Evolutionary conservation across 352 stramenopile genomes (phyloP).

Genomic region (Halophytophthora batemanensis): DNA sequence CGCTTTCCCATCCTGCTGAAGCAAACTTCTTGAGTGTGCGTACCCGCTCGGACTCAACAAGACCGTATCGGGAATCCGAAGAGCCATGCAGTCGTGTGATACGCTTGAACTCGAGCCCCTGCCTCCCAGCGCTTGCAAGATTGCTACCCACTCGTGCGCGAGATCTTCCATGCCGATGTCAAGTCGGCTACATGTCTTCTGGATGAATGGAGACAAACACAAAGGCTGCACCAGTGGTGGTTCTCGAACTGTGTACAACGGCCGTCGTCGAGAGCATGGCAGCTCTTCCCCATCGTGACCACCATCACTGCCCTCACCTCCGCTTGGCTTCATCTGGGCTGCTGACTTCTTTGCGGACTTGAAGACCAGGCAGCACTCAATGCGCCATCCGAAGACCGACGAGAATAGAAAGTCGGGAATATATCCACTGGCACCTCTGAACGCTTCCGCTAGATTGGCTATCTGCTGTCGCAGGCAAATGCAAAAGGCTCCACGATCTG

Average conservation of each 20-base stretch:
- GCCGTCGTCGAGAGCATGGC: conserved; percentile 9
- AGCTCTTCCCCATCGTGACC: background rate
- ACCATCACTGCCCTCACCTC: conserved; percentile 4
- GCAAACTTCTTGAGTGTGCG: background rate
- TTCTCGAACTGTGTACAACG: conserved; percentile 43
- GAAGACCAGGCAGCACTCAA: background rate
- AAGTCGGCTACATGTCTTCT: conserved; percentile 22
- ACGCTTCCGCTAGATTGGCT: background rate
- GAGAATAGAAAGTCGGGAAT: conserved; percentile 11
- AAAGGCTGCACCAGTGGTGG: conserved; percentile 55
- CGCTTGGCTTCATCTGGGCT: conserved; percentile 8
- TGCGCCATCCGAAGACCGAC: background rate
- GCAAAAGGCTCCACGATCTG: background rate
- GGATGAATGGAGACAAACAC: conserved; percentile 33
- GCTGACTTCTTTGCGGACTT: background rate
- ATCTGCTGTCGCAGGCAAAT: background rate
- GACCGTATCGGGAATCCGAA: conserved; percentile 57
- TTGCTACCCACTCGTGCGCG: conserved; percentile 52
- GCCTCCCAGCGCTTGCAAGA: conserved; percentile 50
- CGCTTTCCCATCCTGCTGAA: background rate
- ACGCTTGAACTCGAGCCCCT: conserved; percentile 18
- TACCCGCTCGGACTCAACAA: conserved; percentile 59
- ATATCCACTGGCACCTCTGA: too few species aligned
- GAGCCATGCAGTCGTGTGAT: conserved; percentile 27
- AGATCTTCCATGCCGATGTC: conserved; percentile 31